Conservation (phyloP, 768 basidiomycete genomes). For the Coprinellus aureogranulatus region DNA sequence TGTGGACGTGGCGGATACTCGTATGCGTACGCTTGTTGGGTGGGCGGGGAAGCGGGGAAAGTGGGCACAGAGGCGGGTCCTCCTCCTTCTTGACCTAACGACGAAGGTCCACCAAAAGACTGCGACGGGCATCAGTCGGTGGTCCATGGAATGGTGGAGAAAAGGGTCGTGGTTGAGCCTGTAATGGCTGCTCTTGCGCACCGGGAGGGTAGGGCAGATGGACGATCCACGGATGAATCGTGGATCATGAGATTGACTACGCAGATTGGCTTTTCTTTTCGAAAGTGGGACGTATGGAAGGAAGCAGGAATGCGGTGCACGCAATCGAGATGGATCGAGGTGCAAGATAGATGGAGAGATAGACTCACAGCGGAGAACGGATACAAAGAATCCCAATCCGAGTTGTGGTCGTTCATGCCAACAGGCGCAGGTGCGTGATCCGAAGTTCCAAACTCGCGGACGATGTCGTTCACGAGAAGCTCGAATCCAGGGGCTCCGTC, state of each 20-base stretch:
- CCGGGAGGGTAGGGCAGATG: too few species aligned
- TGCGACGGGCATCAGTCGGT: too few species aligned
- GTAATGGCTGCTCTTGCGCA: too few species aligned
- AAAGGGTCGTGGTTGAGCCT: too few species aligned
- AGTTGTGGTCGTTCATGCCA: slow-evolving; percentile 71
- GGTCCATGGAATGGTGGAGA: too few species aligned
- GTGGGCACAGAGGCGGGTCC: too few species aligned
- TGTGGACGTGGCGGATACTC: too few species aligned
- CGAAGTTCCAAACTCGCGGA: slow-evolving; percentile 52
- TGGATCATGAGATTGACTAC: neutral
- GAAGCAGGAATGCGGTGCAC: neutral
- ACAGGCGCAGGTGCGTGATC: slow-evolving; percentile 42
- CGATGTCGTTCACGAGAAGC: slow-evolving; percentile 58
- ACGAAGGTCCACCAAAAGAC: too few species aligned
- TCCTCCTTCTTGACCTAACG: too few species aligned
- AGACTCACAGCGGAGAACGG: slow-evolving; percentile 69
- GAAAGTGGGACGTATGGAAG: neutral
- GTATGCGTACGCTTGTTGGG: too few species aligned
- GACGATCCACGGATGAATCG: neutral
- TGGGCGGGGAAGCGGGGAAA: too few species aligned
- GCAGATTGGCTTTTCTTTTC: too few species aligned
- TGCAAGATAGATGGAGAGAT: neutral
- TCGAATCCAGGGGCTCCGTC: slow-evolving; percentile 80
- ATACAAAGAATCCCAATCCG: slow-evolving; percentile 86
- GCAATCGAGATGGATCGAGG: neutral